These are phyloP conservation scores for Ceratocystis huliohia DNA, from an alignment of 2,329 filamentous ascomycete species.

Conservation along the genomic window DNA sequence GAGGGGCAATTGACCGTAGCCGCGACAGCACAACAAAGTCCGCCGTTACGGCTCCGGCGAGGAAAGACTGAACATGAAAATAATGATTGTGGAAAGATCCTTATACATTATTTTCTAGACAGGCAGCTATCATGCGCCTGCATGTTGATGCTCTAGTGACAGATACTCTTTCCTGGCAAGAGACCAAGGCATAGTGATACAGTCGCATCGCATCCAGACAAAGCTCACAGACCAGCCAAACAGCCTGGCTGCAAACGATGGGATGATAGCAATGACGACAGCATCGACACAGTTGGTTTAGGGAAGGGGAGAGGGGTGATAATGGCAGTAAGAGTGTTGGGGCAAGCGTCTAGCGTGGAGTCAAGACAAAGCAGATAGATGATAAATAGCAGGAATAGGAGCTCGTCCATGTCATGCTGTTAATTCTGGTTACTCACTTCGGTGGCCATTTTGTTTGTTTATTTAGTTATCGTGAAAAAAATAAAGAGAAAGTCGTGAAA, in stretches of 20 bases:
- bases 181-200: neutral
- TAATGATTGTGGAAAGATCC: neutral
- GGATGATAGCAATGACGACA: neutral
- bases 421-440: constrained; percentile 39
- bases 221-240: neutral
- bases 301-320: neutral
- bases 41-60: neutral
- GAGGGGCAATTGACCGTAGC: constrained; percentile 4
- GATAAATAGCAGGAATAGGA: constrained; percentile 14
- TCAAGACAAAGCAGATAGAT: constrained; percentile 13
- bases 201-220: neutral
- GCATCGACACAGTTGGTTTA: neutral
- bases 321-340: neutral
- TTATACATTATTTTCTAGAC: neutral
- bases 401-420: neutral
- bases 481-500: constrained; percentile 11
- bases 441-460: constrained; percentile 42
- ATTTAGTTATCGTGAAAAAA: constrained; percentile 19
- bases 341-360: neutral
- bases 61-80: neutral
- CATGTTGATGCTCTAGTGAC: neutral
- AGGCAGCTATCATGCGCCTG: neutral
- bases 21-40: neutral
- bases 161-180: neutral
- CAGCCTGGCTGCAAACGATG: neutral